Base-by-base conservation (phyloP, 768 basidiomycete genomes). In the Austroboletus eburneus region DNA sequence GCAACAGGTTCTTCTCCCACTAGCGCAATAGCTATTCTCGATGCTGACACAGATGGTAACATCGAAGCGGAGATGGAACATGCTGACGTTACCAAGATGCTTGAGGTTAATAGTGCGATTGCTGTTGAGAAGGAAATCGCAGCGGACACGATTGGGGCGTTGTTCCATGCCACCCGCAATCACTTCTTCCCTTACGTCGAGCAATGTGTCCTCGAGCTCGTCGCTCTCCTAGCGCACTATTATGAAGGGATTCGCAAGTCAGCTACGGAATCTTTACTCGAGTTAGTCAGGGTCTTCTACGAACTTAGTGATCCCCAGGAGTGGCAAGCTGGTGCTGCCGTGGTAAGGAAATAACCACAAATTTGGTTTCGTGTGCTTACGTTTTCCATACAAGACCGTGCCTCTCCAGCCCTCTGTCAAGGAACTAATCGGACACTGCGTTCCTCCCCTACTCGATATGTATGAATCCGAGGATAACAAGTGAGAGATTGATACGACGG, bases 111-210 rank as follows among this genome's bases (percentile, higher is more conserved):
- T 73, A 91, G 87, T 57, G 94, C 93, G 18, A 86, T 98, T 55
- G 94, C 94, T 35, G 92, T 98, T 46, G 96, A 99, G 76, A 99
- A 99, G 70, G 96, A 99, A 74, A 96, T 97, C 50, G 94, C 96
- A 18, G 91, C 92, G 21, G 94, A 98, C 64, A 91, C 94, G 5
- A 85, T 98, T 54, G 93, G 95, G 50, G 85, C 87, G 29, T 69
- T 99, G 51, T 98, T 98, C 64, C 75, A 80, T 24, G 78, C 87
- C 10, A 91, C 90, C 24, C 81, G 83, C 57, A 69, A 66, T 39
- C 85, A 90, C 59, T 98, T 95, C 83, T 74, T 97, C 57, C 91
- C 92, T 4, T 98, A 79, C 62, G 82, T 98, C 52, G 93, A 97
- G 70, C 71, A 77, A 52, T 85, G 79, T 57, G 81, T 88, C 38